A percentile compares a stretch with the other conserved stretches of the same genome.
Evolutionary conservation across 768 basidiomycete genomes (phyloP).

Genomic region (Leccinum disarticulatum): DNA sequence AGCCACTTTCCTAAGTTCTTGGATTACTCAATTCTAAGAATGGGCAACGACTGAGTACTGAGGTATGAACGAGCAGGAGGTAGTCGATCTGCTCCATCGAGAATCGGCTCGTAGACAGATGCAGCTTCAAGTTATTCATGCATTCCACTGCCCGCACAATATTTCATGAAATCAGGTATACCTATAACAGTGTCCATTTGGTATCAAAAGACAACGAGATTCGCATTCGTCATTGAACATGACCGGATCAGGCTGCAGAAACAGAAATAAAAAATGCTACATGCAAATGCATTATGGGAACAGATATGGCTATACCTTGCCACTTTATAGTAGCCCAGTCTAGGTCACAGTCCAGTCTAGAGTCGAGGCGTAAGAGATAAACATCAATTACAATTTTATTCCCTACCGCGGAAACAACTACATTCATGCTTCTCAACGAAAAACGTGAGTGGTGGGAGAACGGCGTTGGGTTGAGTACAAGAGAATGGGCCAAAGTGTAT

Average conservation of each 20-base stretch:
- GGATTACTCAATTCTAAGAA: no score
- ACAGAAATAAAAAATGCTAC: background rate
- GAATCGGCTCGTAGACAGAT: background rate
- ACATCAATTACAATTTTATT: conserved; percentile 11
- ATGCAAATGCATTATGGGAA: background rate
- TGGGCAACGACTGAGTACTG: no score
- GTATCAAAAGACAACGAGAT: background rate
- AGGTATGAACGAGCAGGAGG: background rate
- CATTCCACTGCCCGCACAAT: background rate
- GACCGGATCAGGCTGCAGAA: background rate
- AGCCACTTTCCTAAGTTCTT: no score
- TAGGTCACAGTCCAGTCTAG: conserved; percentile 2
- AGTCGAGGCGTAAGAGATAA: conserved; percentile 9
- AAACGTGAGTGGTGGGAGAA: conserved; percentile 7
- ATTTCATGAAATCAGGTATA: background rate
- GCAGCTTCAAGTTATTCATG: background rate
- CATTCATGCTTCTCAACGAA: conserved; percentile 8
- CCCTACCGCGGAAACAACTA: conserved; percentile 10
- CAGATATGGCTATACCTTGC: background rate
- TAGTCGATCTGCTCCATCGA: background rate
- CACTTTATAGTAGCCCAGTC: background rate
- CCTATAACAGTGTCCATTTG: background rate
- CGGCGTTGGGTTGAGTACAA: conserved; percentile 9
- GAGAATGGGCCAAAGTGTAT: conserved; percentile 13
- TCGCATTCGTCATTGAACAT: background rate